A percentile compares a stretch with the other conserved stretches of the same genome.
phyloP scores from a whole-genome alignment of 805 yeast species.

The Tetrapisispora phaffii region DNA sequence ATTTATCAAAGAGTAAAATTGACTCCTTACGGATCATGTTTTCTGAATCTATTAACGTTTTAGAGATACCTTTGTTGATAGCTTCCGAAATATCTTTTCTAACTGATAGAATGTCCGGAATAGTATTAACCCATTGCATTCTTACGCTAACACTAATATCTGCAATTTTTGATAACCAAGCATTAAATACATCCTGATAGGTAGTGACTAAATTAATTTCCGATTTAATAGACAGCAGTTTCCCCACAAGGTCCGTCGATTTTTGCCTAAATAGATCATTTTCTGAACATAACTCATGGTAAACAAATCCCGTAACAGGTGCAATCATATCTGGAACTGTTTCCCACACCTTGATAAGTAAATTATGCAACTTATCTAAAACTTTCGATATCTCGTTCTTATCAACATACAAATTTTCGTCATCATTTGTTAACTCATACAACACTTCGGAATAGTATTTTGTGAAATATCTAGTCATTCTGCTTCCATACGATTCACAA shows the following conservation, averaged over 20 bases:
- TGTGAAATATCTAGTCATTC: constrained; percentile 66
- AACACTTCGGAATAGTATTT: constrained; percentile 71
- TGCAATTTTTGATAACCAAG: constrained; percentile 66
- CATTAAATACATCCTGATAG: constrained; percentile 51
- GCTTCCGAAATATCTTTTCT: constrained; percentile 43
- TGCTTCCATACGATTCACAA: constrained; percentile 60
- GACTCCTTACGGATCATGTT: constrained; percentile 61
- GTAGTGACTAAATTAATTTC: constrained; percentile 47
- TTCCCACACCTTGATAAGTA: constrained; percentile 64
- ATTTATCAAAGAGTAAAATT: constrained; percentile 37
- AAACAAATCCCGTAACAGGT: constrained; percentile 68
- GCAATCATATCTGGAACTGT: constrained; percentile 63
- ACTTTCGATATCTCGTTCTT: constrained; percentile 25
- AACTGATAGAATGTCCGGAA: constrained; percentile 37
- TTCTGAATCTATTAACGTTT: constrained; percentile 65
- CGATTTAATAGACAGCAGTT: constrained; percentile 43
- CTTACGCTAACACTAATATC: constrained; percentile 62
- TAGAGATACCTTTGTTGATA: constrained; percentile 46
- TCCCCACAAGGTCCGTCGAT: constrained; percentile 68
- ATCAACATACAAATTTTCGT: constrained; percentile 12
- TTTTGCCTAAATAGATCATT: constrained; percentile 49
- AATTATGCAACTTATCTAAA: constrained; percentile 50
- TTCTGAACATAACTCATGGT: constrained; percentile 71
- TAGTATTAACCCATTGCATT: constrained; percentile 55
- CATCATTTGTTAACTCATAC: constrained; percentile 36